Conservation (phyloP, 208 protist genomes). For the Wallacemonas rigidus region DNA sequence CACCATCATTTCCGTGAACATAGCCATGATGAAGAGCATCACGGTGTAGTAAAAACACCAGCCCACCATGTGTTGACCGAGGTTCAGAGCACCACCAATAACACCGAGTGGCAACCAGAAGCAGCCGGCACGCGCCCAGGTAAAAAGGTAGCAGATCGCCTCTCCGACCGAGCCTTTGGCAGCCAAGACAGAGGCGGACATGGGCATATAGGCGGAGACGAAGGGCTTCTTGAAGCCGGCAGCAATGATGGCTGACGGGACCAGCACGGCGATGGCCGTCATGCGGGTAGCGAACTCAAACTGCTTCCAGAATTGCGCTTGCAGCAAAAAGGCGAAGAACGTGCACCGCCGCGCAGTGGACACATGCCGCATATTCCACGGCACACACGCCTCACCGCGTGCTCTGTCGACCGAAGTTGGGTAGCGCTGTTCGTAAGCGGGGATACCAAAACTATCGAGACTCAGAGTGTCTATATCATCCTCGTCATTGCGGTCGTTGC, state of each 20-base stretch:
- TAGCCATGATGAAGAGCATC: slow-evolving; percentile 79
- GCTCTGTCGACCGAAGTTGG: slow-evolving; percentile 15
- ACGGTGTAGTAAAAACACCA: slow-evolving; percentile 83
- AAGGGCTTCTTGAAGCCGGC: slow-evolving; percentile 57
- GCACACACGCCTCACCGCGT: slow-evolving; percentile 51
- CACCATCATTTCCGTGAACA: slow-evolving; percentile 70
- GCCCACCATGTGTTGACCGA: slow-evolving; percentile 59
- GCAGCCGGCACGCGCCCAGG: slow-evolving; percentile 63
- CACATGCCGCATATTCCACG: slow-evolving; percentile 64
- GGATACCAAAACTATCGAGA: slow-evolving; percentile 71
- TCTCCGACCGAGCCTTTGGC: slow-evolving; percentile 77
- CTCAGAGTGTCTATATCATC: slow-evolving; percentile 41
- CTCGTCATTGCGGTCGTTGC: slow-evolving; percentile 9
- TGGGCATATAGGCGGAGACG: slow-evolving; percentile 60
- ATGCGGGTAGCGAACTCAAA: slow-evolving; percentile 80
- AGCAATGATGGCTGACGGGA: slow-evolving; percentile 68
- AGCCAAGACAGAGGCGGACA: slow-evolving; percentile 68
- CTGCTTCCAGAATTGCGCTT: slow-evolving; percentile 76
- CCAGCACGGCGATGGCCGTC: slow-evolving; percentile 59
- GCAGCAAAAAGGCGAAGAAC: slow-evolving; percentile 67
- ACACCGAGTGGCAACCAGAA: slow-evolving; percentile 81
- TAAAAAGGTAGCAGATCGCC: slow-evolving; percentile 69
- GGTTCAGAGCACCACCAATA: slow-evolving; percentile 56
- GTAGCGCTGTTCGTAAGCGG: slow-evolving; percentile 56
- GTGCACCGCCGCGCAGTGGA: slow-evolving; percentile 26